These are phyloP conservation scores for Corylus americana DNA, from an alignment of 306 rosid species.

Conservation along the genomic window DNA sequence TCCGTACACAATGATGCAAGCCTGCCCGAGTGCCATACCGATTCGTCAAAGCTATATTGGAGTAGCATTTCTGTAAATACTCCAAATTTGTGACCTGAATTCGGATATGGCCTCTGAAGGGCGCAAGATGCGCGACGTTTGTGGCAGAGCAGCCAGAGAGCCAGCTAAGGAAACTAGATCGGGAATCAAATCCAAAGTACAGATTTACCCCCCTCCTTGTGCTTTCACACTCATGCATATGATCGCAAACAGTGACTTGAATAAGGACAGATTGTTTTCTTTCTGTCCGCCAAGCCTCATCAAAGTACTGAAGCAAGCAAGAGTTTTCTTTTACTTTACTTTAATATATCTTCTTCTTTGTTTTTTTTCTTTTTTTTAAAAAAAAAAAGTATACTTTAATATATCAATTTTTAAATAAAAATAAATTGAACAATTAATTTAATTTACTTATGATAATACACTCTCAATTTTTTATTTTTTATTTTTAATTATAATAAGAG, in stretches of 20 bases:
- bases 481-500: too few relatives aligned
- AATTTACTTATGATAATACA: too few relatives aligned
- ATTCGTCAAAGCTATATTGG: neutral
- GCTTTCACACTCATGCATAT: neutral
- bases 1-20: neutral
- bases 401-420: too few relatives aligned
- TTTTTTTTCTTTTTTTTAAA: too few relatives aligned
- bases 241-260: too few relatives aligned
- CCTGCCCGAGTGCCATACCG: too few relatives aligned
- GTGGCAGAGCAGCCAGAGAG: neutral
- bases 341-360: too few relatives aligned
- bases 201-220: neutral
- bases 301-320: too few relatives aligned
- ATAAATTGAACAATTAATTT: too few relatives aligned
- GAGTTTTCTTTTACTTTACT: too few relatives aligned
- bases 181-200: conserved; percentile 2
- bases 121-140: neutral
- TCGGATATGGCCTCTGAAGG: conserved; percentile 23
- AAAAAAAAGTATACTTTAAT: too few relatives aligned
- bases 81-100: conserved; percentile 21
- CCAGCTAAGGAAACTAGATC: neutral
- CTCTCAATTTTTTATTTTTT: too few relatives aligned
- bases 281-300: neutral
- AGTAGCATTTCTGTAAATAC: conserved; percentile 23
- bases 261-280: neutral